A percentile compares a stretch with the other conserved stretches of the same genome.
These are phyloP conservation scores for Podaxis pistillaris DNA, from an alignment of 768 basidiomycete genomes.

Conservation along the genomic window DNA sequence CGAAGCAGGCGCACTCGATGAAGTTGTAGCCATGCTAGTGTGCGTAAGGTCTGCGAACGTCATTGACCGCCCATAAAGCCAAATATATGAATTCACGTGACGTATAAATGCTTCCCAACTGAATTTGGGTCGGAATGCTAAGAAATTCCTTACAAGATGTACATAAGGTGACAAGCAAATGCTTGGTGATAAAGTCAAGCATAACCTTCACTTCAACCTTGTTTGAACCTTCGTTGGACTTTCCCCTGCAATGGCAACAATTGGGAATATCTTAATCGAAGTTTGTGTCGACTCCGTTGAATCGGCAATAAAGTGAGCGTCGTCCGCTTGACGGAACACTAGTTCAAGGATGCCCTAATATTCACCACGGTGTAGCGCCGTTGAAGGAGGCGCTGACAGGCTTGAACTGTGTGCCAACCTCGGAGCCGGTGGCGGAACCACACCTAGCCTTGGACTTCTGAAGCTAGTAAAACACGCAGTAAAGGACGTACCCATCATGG, in stretches of 20 bases:
- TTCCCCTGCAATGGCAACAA: conserved; percentile 4
- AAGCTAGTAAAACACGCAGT: conserved; percentile 50
- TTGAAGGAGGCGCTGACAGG: conserved; percentile 68
- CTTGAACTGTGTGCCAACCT: conserved; percentile 77
- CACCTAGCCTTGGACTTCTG: conserved; percentile 76
- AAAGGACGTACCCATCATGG: conserved; percentile 66
- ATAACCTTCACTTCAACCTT: neutral
- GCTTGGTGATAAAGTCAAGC: neutral
- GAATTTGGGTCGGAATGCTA: conserved; percentile 1
- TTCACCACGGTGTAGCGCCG: conserved; percentile 46
- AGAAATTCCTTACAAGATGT: conserved; percentile 2
- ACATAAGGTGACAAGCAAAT: conserved; percentile 7
- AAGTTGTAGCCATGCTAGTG: conserved; percentile 1
- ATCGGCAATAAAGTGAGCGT: conserved; percentile 25
- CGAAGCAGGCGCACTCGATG: neutral
- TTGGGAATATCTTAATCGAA: conserved; percentile 21
- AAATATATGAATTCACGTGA: conserved; percentile 7
- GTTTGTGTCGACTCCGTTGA: conserved; percentile 28
- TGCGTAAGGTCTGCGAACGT: neutral
- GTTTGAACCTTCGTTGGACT: neutral
- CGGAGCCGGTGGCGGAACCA: conserved; percentile 75
- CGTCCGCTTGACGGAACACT: neutral
- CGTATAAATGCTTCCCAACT: neutral
- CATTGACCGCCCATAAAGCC: neutral
- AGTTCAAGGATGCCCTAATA: neutral